phyloP scores from a whole-genome alignment of 768 basidiomycete genomes.

The Russula ochroleuca region DNA sequence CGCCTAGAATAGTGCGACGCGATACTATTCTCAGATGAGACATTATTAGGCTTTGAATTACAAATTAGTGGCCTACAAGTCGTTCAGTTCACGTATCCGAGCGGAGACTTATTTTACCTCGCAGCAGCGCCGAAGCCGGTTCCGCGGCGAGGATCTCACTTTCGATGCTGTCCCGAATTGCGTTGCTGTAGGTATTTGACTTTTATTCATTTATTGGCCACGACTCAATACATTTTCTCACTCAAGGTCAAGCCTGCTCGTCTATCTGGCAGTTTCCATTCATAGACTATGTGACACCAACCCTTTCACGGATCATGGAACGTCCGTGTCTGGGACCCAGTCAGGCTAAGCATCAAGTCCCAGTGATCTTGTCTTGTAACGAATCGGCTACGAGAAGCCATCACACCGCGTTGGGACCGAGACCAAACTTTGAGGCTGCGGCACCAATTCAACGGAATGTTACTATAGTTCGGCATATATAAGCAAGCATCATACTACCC shows the following conservation, averaged over 20 bases:
- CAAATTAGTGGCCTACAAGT: conserved; percentile 10
- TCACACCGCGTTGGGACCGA: conserved; percentile 25
- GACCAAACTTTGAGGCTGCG: conserved; percentile 19
- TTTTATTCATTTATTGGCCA: conserved; percentile 14
- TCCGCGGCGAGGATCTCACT: conserved; percentile 26
- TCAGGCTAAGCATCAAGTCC: conserved; percentile 24
- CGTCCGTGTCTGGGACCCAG: conserved; percentile 23
- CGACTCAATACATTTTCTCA: conserved; percentile 2
- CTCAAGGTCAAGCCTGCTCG: conserved; percentile 21
- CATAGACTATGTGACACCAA: conserved; percentile 21
- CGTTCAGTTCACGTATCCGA: conserved; percentile 20
- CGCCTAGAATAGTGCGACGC: conserved; percentile 4
- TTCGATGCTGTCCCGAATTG: conserved; percentile 14
- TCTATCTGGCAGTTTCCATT: conserved; percentile 27
- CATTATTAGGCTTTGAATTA: conserved; percentile 18
- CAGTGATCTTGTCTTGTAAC: conserved; percentile 26
- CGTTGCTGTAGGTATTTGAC: conserved; percentile 10
- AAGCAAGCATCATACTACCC: conserved; percentile 12
- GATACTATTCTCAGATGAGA: conserved; percentile 11
- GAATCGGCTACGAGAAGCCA: conserved; percentile 26
- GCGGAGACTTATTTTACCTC: conserved; percentile 5
- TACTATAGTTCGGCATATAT: conserved; percentile 18
- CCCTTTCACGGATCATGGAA: conserved; percentile 24
- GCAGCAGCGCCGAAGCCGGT: conserved; percentile 25
- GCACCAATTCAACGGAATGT: conserved; percentile 19